Evolutionary conservation across 768 basidiomycete genomes (phyloP), one percentile per base, ranked within the genome.

Genomic region (Boletus rufocinnamomeus): DNA sequence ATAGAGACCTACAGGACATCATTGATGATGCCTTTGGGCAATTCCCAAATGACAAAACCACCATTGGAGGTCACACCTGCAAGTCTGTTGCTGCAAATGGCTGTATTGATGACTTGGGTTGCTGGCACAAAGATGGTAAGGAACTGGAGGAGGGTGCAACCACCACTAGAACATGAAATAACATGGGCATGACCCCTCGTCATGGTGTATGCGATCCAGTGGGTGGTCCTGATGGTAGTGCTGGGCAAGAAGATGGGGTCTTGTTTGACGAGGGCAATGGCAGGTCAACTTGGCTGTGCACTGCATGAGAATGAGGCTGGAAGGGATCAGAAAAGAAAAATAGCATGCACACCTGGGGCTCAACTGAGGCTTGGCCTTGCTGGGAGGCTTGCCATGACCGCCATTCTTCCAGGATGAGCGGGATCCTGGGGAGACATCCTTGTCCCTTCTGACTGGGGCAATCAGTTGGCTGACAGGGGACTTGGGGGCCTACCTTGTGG

Each of bases 191-290:
- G 91, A 84, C 88, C 90, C 76, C 88, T 85, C 6, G 89, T 93
- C 92, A 94, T 94, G 27, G 91, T 91, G 66, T 94, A 93, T 16
- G 92, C 92, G 58, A 94, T 92, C 90, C 92, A 94, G 68, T 91
- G 89, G 6, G 92, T 93, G 16, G 92, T 92, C 11, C 92, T 92
- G 54, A 94, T 93, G 35, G 92, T 94, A 14, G 89, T 88, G 17
- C 92, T 92, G 46, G 89, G 89, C 57, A 93, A 76, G 76, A 93
- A 94, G 27, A 87, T 82, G 19, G 91, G 77, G 59, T 94, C 92
- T 62, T 93, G 91, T 73, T 86, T 89, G 69, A 94, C 90, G 49
- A 94, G 80, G 17, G 92, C 92, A 53, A 94, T 94, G 4, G 92
- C 91, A 0, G n/a, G 92, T 94, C n/a, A 89, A 90, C 69, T 91